Percentiles rank a stretch among this genome's conserved stretches.
Conservation (phyloP, 768 basidiomycete species). For the Amanita rubescens region DNA sequence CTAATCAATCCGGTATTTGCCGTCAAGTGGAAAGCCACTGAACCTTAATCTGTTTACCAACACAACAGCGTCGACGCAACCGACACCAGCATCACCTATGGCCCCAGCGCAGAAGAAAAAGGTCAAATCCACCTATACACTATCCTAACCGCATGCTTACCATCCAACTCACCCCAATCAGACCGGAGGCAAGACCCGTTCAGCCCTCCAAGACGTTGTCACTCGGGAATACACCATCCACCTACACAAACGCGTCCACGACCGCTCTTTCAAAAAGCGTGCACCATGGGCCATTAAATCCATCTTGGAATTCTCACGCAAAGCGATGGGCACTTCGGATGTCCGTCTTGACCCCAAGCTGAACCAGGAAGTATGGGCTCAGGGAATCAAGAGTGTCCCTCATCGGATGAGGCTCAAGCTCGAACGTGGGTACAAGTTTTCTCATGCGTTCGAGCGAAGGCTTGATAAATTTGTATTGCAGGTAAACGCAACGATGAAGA, state of each 20-base stretch:
- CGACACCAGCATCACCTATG: constrained; percentile 26
- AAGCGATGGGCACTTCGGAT: constrained; percentile 93
- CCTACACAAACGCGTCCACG: constrained; percentile 91
- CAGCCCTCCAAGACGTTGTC: constrained; percentile 96
- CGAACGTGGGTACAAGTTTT: constrained; percentile 79
- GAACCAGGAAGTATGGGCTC: constrained; percentile 93
- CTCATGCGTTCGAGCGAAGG: no score
- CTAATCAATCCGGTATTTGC: constrained; percentile 20
- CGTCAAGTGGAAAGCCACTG: constrained; percentile 42
- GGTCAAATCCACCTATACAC: constrained; percentile 26
- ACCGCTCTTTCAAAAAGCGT: constrained; percentile 94
- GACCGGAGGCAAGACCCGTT: constrained; percentile 84
- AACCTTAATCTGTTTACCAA: constrained; percentile 48
- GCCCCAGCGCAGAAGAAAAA: constrained; percentile 48
- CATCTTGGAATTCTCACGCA: constrained; percentile 84
- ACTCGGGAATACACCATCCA: constrained; percentile 99
- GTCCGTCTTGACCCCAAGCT: constrained; percentile 92
- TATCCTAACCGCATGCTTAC: not conserved
- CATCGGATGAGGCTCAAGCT: constrained; percentile 89
- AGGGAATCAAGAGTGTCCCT: constrained; percentile 91
- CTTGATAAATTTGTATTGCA: no score
- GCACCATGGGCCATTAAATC: constrained; percentile 96
- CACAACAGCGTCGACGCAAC: constrained; percentile 28
- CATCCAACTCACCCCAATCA: constrained; percentile 15
- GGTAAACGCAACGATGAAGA: constrained; percentile 99